These are phyloP conservation scores for Rhynchospora breviuscula DNA, from an alignment of 176 grass and related monocot species.

Conservation along the genomic window DNA sequence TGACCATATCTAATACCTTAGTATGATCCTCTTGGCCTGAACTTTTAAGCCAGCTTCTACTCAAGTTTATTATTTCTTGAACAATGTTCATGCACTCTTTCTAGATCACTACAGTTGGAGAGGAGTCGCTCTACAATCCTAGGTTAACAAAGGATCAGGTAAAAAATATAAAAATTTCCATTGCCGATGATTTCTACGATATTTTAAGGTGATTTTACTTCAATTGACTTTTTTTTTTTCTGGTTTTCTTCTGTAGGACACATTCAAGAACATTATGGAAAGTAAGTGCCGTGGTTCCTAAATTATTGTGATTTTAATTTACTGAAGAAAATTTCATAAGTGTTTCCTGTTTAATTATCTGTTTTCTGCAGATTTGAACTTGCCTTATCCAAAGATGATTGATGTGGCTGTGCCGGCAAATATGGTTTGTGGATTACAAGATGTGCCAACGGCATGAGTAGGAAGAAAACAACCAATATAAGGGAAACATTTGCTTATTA, in stretches of 20 bases:
- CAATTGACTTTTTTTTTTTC: constrained; percentile 10
- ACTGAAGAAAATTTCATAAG: constrained; percentile 1
- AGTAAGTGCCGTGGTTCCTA: constrained; percentile 39
- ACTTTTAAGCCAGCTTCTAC: background rate
- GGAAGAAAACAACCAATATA: background rate
- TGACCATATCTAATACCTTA: background rate
- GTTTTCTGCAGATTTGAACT: constrained; percentile 59
- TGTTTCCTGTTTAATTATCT: constrained; percentile 21
- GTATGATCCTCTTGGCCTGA: background rate
- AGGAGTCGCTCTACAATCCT: constrained; percentile 74
- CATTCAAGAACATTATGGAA: constrained; percentile 21
- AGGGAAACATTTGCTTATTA: background rate
- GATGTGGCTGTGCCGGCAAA: constrained; percentile 79
- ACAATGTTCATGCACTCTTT: background rate
- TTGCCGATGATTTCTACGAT: background rate
- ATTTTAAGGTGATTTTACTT: constrained; percentile 18
- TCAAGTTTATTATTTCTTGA: background rate
- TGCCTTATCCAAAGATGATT: constrained; percentile 91
- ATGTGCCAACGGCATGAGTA: constrained; percentile 50
- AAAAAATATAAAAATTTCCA: constrained; percentile 12
- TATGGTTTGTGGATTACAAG: constrained; percentile 76
- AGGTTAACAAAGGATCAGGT: constrained; percentile 85
- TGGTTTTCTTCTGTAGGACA: constrained; percentile 39
- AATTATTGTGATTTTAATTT: background rate
- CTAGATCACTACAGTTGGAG: constrained; percentile 80